Percentiles rank a stretch among this genome's conserved stretches.
phyloP scores from a whole-genome alignment of 2,329 filamentous ascomycete genomes.

The Monosporascus cannonballus region DNA sequence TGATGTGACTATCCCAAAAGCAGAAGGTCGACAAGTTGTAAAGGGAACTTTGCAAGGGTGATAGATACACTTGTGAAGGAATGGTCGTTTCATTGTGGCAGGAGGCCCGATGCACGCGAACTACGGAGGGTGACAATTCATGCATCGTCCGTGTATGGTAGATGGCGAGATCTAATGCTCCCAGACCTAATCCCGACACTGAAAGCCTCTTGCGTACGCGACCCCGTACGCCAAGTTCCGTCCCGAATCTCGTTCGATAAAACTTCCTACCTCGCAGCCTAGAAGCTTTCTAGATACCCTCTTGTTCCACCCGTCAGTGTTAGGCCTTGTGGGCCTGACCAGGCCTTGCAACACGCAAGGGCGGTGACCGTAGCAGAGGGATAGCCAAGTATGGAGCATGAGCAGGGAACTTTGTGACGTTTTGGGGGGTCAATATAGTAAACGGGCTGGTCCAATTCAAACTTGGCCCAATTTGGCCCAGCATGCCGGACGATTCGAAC shows the following conservation, averaged over 20 bases:
- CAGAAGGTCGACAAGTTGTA: background rate
- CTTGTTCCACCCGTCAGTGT: background rate
- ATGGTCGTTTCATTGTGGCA: background rate
- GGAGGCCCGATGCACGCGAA: no score
- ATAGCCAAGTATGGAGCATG: background rate
- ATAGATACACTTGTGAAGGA: background rate
- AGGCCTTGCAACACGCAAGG: background rate
- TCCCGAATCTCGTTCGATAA: no score
- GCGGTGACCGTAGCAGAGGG: background rate
- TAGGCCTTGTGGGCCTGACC: background rate
- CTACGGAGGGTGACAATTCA: no score
- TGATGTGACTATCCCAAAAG: background rate
- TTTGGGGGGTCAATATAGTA: background rate
- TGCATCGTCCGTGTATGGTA: no score
- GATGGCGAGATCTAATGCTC: no score
- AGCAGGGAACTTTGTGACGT: background rate
- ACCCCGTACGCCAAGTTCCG: no score
- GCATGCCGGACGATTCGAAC: background rate
- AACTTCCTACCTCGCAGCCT: conserved; percentile 8
- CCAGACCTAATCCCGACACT: no score
- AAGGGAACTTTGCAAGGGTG: background rate
- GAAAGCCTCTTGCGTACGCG: no score
- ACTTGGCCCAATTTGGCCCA: background rate
- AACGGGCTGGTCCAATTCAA: background rate
- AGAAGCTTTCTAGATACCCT: conserved; percentile 14